These are phyloP conservation scores for Metschnikowia kofuensis DNA, from an alignment of 805 yeast genomes.

Conservation along the genomic window DNA sequence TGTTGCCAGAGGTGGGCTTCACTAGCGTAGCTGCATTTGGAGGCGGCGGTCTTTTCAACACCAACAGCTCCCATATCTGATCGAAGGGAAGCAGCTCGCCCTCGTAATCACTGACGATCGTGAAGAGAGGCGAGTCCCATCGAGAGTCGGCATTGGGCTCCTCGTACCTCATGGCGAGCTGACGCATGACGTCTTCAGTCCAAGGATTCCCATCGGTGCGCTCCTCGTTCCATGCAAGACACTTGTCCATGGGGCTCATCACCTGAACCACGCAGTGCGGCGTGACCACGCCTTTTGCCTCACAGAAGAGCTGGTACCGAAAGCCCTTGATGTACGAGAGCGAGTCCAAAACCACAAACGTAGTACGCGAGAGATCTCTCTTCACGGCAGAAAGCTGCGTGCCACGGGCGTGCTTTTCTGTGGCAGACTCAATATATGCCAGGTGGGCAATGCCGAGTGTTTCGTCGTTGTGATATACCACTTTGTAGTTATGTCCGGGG, in stretches of 20 bases:
- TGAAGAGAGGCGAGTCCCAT: slow-evolving; percentile 93
- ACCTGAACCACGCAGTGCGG: slow-evolving; percentile 82
- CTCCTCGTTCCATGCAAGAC: slow-evolving; percentile 58
- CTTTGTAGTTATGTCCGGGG: slow-evolving; percentile 54
- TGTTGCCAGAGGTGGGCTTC: slow-evolving; percentile 73
- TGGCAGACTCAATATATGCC: slow-evolving; percentile 65
- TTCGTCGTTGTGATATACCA: slow-evolving; percentile 76
- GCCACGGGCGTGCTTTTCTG: slow-evolving; percentile 81
- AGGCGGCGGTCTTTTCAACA: slow-evolving; percentile 58
- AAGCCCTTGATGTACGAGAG: slow-evolving; percentile 92
- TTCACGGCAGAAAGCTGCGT: slow-evolving; percentile 86
- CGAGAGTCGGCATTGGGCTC: slow-evolving; percentile 84
- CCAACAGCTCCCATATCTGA: slow-evolving; percentile 63
- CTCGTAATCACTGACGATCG: slow-evolving; percentile 50
- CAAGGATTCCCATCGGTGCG: slow-evolving; percentile 43
- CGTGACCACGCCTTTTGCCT: slow-evolving; percentile 80
- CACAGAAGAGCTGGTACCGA: slow-evolving; percentile 90
- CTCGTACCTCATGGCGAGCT: slow-evolving; percentile 80
- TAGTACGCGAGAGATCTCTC: slow-evolving; percentile 64
- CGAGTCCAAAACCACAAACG: slow-evolving; percentile 81
- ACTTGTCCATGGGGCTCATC: slow-evolving; percentile 60
- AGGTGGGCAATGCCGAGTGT: slow-evolving; percentile 66
- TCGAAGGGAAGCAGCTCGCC: slow-evolving; percentile 58
- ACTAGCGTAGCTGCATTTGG: slow-evolving; percentile 85
- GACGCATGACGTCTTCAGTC: slow-evolving; percentile 63